Evolutionary conservation across 768 basidiomycete species (phyloP), one percentile per base, ranked within the genome.

Genomic region (Calocybe cyanea): DNA sequence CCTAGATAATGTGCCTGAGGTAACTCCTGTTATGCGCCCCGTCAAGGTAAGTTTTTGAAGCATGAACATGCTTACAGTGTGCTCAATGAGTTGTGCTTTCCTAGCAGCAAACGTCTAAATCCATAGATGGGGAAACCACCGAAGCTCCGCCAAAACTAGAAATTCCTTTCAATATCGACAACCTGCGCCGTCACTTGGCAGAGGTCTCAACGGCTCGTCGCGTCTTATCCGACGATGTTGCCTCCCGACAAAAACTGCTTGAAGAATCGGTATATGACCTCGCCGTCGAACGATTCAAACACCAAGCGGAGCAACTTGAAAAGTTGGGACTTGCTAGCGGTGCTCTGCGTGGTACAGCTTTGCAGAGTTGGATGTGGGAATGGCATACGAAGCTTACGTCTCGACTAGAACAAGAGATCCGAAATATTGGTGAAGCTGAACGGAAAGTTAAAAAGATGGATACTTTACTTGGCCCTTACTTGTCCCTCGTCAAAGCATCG

Each of bases 201-300:
- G 66, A 80, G 48, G 73, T 86, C n/a, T 64, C 71, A 6, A 72
- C 85, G 43, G 80, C 84, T 2, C 78, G 83, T 28, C 72, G 76
- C 2, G 70, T 86, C 5, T 71, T 87, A 35, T 71, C 80, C 0
- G 77, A 82, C 45, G 86, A 92, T 53, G 62, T 82, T n/a, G 66
- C 76, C 13, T 70, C 80, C 0, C 86, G 92, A 1, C 92, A 95
- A 61, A 82, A 82, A 51, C 71, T 90, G 6, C 76, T 94, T 3
- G 92, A 95, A 63, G 78, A 85, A 35, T 88, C 89, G 2, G 89
- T 87, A 3, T 91, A 90, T 61, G 88, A 92, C 19, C 82, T 89
- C 28, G 91, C 92, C 0, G 72, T 80, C 2, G 78, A 82, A 54
- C 80, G 87, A 8, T 69, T 88, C 49, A 72, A 77, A 59, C 78